A percentile compares a stretch with the other conserved stretches of the same genome.
Evolutionary conservation across 2,329 filamentous ascomycete species (phyloP).

Genomic region (Fusarium drepaniforme): DNA sequence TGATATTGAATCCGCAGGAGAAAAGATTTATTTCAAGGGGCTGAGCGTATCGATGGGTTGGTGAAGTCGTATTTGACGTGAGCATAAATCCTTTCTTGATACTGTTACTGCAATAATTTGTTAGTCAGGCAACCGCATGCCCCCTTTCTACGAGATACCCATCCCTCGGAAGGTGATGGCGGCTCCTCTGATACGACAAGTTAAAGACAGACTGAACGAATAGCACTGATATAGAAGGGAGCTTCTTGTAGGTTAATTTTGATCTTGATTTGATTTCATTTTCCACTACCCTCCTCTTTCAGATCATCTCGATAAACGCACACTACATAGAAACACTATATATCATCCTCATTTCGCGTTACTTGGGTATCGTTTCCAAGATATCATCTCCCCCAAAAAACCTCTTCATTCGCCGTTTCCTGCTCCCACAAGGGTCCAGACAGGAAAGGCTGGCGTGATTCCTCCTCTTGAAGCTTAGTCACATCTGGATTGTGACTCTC

Average conservation of each 20-base stretch:
- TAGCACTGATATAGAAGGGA: background rate
- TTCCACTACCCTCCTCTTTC: background rate
- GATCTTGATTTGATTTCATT: background rate
- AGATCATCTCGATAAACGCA: background rate
- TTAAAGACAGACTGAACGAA: background rate
- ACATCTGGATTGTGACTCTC: background rate
- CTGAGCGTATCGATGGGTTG: background rate
- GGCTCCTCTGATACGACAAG: background rate
- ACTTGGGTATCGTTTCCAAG: conserved; percentile 20
- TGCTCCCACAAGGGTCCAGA: background rate
- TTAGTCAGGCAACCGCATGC: background rate
- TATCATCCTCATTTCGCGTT: conserved; percentile 11
- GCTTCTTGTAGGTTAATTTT: background rate
- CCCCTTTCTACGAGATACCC: background rate
- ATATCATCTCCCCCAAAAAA: background rate
- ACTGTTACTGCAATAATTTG: background rate
- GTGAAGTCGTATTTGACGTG: background rate
- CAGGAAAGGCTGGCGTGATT: background rate
- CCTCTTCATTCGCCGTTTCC: background rate
- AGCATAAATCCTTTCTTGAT: background rate
- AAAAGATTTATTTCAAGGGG: background rate
- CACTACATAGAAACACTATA: conserved; percentile 12
- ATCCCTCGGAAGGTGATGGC: background rate
- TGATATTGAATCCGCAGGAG: background rate
- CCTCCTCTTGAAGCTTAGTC: background rate